A percentile compares a stretch with the other conserved stretches of the same genome.
phyloP scores from a whole-genome alignment of 306 rosid species.

The Prinsepia uniflora region DNA sequence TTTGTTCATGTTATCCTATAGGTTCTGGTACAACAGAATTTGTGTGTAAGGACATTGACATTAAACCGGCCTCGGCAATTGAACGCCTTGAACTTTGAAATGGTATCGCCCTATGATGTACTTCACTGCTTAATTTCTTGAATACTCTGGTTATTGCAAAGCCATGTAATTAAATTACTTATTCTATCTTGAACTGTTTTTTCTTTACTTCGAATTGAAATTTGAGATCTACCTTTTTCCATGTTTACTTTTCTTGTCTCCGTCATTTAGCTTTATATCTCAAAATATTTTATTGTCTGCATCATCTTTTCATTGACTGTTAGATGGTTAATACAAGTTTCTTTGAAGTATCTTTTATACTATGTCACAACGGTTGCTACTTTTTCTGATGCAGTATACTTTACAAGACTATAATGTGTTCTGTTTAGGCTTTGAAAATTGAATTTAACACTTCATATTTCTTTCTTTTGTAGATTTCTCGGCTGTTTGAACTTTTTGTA shows the following conservation, averaged over 20 bases:
- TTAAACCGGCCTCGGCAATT: slow-evolving; percentile 74
- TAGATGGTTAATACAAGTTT: background rate
- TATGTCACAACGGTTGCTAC: background rate
- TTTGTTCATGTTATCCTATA: slow-evolving; percentile 11
- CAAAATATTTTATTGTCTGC: background rate
- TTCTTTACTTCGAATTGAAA: background rate
- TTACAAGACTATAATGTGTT: background rate
- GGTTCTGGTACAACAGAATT: slow-evolving; percentile 62
- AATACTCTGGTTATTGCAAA: background rate
- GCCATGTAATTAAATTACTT: background rate
- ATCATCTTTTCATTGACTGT: background rate
- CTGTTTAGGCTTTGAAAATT: background rate
- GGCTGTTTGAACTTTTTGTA: slow-evolving; percentile 51
- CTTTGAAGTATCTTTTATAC: background rate
- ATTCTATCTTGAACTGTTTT: background rate
- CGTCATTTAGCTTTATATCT: background rate
- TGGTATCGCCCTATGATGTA: slow-evolving; percentile 38
- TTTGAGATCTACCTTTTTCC: background rate
- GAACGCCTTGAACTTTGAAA: slow-evolving; percentile 64
- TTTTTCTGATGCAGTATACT: background rate
- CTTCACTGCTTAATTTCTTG: background rate
- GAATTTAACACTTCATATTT: background rate
- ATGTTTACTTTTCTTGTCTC: background rate
- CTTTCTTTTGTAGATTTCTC: slow-evolving; percentile 44
- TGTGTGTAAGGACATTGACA: slow-evolving; percentile 44